phyloP scores from a whole-genome alignment of 1,284 basidiomycete genomes.

The Gomphus sp. region DNA sequence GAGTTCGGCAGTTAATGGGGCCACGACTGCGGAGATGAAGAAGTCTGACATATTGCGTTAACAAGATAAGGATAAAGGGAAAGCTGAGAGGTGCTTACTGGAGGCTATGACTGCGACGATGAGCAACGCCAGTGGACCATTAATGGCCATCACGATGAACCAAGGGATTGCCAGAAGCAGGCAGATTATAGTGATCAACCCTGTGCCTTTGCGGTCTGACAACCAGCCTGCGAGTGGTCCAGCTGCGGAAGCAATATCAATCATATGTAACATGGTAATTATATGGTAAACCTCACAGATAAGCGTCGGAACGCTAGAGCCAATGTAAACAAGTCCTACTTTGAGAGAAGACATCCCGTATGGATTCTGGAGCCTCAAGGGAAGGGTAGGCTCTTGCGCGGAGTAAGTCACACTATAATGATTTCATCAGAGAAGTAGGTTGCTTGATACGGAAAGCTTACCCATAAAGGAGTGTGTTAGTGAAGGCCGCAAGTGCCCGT shows the following conservation, averaged over 20 bases:
- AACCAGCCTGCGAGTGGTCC: constrained; percentile 53
- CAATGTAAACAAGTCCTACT: constrained; percentile 67
- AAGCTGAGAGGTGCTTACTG: constrained; percentile 27
- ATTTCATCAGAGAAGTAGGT: background rate
- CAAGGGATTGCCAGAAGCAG: constrained; percentile 55
- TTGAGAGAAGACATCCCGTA: constrained; percentile 53
- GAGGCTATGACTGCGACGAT: constrained; percentile 48
- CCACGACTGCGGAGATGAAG: constrained; percentile 45
- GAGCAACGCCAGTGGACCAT: constrained; percentile 47
- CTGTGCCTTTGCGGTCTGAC: constrained; percentile 52
- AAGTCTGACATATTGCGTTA: constrained; percentile 32
- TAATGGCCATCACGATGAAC: constrained; percentile 51
- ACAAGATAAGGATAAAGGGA: background rate
- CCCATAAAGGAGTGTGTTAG: constrained; percentile 53
- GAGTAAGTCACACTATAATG: constrained; percentile 40
- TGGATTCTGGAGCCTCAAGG: constrained; percentile 50
- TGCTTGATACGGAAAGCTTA: constrained; percentile 20
- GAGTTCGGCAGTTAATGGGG: constrained; percentile 56
- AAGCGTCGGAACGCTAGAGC: constrained; percentile 57
- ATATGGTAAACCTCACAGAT: constrained; percentile 37
- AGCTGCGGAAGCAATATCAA: constrained; percentile 28
- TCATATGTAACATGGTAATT: background rate
- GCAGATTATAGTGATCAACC: constrained; percentile 42
- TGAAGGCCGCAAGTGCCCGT: constrained; percentile 45
- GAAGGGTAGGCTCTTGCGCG: constrained; percentile 54